Evolutionary conservation across 352 stramenopile genomes (phyloP), one percentile per base, ranked within the genome.

Genomic region (Achlya hypogyna): DNA sequence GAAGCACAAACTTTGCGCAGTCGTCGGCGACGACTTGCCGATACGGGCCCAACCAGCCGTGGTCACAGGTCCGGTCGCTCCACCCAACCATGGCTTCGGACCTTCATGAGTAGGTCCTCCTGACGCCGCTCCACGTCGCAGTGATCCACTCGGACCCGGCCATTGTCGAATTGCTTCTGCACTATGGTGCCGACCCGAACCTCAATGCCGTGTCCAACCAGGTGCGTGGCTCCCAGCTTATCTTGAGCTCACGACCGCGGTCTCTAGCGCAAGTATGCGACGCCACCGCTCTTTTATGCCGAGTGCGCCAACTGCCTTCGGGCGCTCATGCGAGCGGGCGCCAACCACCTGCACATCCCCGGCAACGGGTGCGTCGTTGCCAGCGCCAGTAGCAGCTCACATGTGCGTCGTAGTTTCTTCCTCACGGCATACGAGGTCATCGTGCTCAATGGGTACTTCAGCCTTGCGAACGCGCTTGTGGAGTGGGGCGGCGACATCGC

Each of bases 401-500:
- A 35, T 16, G 25, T 56, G 14, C 12, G 29, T 16, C 25, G 8
- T 67, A 67, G 60, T 20, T 67, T 59, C 40, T 84, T 81, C 38
- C 35, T 86, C 18, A 93, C 84, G 16, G 74, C 84, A 8, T 91
- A 87, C 69, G 79, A 91, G 70, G 75, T 91, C 34, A 82, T 82
- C 20, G 73, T 82, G 14, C 70, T 90, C 10, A 75, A 77, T 31
- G 84, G 83, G 0, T 86, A 91, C 34, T 74, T 83, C 12, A 76
- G 75, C 0, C 80, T 91, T 22, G 82, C 83, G 4, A 76, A 76
- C 10, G 78, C 85, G 38, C 88, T 93, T 66, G 81, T 90, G 40
- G 87, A 89, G 29, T 91, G 87, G 38, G 84, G 84, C 18, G 84
- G 75, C 6, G 84, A 93, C 25, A 78, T 93, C n/a, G 77, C 74